Evolutionary conservation across 2,329 filamentous ascomycete species (phyloP).

Genomic region (Bipolaris sorokiniana): DNA sequence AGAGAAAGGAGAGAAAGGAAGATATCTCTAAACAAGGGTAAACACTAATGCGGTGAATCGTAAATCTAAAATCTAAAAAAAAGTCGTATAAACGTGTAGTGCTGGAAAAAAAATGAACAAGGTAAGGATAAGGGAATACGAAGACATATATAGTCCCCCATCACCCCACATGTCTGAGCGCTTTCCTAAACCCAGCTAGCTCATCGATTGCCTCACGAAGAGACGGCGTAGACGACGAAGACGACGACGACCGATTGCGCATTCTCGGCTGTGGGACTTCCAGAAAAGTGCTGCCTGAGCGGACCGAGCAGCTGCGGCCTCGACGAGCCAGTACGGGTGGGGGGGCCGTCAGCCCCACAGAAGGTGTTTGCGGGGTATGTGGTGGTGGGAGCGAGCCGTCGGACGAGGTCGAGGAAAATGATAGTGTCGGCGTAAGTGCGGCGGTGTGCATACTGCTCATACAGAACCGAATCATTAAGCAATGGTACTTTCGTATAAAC

Average conservation of each 20-base stretch:
- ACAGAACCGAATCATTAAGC: slow-evolving; percentile 27
- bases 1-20: not conserved
- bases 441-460: slow-evolving; percentile 7
- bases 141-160: not conserved
- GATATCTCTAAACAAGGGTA: not conserved
- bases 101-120: not conserved
- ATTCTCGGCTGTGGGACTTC: slow-evolving; percentile 8
- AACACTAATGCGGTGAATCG: not conserved
- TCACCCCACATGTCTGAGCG: slow-evolving; percentile 16
- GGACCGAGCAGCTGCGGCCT: slow-evolving; percentile 11
- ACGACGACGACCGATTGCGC: slow-evolving; percentile 13
- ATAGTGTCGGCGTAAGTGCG: slow-evolving; percentile 17
- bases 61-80: not conserved
- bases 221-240: not conserved
- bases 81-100: not conserved
- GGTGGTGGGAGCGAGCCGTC: slow-evolving; percentile 4
- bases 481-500: slow-evolving; percentile 7
- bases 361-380: slow-evolving; percentile 9
- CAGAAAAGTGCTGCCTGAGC: slow-evolving; percentile 4
- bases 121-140: not conserved
- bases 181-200: slow-evolving; percentile 16
- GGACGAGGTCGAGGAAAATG: slow-evolving; percentile 20
- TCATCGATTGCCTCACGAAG: slow-evolving; percentile 14
- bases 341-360: not conserved
- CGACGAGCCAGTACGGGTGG: slow-evolving; percentile 4